A percentile compares a stretch with the other conserved stretches of the same genome.
These are phyloP conservation scores for Phytopythium cucurbitacearum DNA, from an alignment of 352 stramenopile species.

Conservation along the genomic window DNA sequence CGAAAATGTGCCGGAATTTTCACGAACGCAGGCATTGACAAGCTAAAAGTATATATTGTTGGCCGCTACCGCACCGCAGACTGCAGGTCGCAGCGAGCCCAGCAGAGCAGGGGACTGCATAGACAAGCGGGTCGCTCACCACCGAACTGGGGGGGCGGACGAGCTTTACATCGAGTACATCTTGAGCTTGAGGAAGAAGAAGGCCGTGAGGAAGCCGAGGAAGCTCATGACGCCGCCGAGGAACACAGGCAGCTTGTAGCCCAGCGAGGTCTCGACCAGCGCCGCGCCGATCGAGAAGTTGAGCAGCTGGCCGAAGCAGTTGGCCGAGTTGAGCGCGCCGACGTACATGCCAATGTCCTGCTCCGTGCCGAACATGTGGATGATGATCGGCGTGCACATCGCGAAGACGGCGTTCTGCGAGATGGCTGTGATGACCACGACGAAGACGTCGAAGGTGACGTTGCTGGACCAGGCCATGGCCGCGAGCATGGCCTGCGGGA, in stretches of 20 bases:
- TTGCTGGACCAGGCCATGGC: constrained; percentile 33
- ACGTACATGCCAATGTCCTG: constrained; percentile 44
- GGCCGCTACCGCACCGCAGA: too few species aligned
- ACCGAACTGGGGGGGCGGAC: too few species aligned
- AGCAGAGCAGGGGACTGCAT: too few species aligned
- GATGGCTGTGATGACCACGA: constrained; percentile 38
- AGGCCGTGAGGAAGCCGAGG: constrained; percentile 19
- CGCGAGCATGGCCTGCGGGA: constrained; percentile 42
- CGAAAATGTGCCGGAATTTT: too few species aligned
- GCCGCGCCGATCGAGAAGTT: constrained; percentile 28
- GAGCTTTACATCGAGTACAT: constrained; percentile 27
- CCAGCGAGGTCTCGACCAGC: constrained; percentile 24
- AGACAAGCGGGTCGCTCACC: too few species aligned
- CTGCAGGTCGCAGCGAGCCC: too few species aligned
- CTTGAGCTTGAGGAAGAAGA: constrained; percentile 38
- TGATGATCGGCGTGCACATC: constrained; percentile 40
- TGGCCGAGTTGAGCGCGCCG: constrained; percentile 48
- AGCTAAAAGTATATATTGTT: too few species aligned
- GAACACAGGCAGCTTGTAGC: constrained; percentile 37
- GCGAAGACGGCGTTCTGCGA: constrained; percentile 41
- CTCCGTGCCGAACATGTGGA: constrained; percentile 37
- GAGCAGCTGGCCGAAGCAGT: constrained; percentile 35
- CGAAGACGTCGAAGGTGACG: constrained; percentile 24
- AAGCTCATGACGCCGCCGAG: constrained; percentile 25
- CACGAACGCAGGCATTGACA: too few species aligned